phyloP scores from a whole-genome alignment of 2,329 filamentous ascomycete genomes.

The Trichoderma semiorbis region DNA sequence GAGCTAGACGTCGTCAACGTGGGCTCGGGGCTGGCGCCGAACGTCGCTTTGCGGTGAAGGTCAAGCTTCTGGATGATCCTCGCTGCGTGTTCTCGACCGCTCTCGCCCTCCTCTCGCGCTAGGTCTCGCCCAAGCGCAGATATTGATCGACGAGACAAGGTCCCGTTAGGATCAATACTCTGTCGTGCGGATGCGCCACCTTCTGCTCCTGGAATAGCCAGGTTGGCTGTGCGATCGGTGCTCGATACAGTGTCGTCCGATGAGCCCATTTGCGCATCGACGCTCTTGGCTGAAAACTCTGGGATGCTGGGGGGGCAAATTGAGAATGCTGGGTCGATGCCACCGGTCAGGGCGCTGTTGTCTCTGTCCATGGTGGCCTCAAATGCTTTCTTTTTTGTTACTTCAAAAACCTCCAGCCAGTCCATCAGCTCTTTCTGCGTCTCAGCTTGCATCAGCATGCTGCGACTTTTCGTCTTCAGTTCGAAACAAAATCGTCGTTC shows the following conservation, averaged over 20 bases:
- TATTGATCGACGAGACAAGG: conserved; percentile 51
- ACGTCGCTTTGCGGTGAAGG: conserved; percentile 74
- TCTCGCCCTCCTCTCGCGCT: conserved; percentile 67
- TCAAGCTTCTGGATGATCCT: conserved; percentile 93
- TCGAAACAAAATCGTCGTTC: conserved; percentile 97
- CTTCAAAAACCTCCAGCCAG: conserved; percentile 91
- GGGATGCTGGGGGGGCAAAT: conserved; percentile 84
- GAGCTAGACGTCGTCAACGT: conserved; percentile 38
- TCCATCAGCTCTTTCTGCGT: conserved; percentile 89
- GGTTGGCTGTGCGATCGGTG: conserved; percentile 60
- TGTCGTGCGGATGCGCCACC: conserved; percentile 51
- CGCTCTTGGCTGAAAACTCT: conserved; percentile 80
- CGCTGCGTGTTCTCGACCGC: conserved; percentile 74
- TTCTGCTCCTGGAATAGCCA: conserved; percentile 62
- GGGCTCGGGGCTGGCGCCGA: conserved; percentile 44
- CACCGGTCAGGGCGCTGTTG: conserved; percentile 44
- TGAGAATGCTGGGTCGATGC: conserved; percentile 75
- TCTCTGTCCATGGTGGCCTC: conserved; percentile 63
- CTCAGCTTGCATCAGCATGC: conserved; percentile 85
- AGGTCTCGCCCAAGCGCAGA: conserved; percentile 48
- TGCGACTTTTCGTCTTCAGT: conserved; percentile 94
- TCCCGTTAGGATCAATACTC: conserved; percentile 66
- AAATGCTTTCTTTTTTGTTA: conserved; percentile 88
- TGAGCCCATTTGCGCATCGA: conserved; percentile 60
- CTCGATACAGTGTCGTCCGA: conserved; percentile 52